These are phyloP conservation scores for Acer yangbiense DNA, from an alignment of 345 rosid genomes.

Conservation along the genomic window DNA sequence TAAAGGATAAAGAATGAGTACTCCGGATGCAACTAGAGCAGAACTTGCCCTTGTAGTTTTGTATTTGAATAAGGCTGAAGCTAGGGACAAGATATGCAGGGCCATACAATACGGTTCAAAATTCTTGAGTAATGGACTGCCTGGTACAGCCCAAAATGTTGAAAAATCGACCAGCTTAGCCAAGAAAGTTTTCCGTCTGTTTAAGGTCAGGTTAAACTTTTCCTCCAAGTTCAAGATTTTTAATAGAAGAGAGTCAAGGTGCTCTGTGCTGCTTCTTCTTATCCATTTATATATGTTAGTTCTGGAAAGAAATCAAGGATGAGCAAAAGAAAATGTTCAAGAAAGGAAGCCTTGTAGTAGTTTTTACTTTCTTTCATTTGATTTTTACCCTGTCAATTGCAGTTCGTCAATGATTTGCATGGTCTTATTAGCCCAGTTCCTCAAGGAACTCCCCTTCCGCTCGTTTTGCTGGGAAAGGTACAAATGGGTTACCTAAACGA, in stretches of 20 bases:
- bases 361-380: conserved; percentile 6
- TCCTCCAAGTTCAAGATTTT: background rate
- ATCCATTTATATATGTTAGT: background rate
- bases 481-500: background rate
- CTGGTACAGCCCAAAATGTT: conserved; percentile 93
- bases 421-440: conserved; percentile 84
- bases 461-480: conserved; percentile 91
- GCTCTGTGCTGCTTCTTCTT: background rate
- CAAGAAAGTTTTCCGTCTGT: conserved; percentile 94
- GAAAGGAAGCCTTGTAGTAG: background rate
- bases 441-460: conserved; percentile 87
- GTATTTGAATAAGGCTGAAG: conserved; percentile 94
- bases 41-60: conserved; percentile 85
- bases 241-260: background rate
- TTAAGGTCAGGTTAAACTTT: conserved; percentile 56
- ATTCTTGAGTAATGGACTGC: conserved; percentile 83
- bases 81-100: conserved; percentile 99
- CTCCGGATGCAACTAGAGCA: no score
- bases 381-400: conserved; percentile 33
- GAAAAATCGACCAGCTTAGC: conserved; percentile 97
- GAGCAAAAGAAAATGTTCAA: background rate
- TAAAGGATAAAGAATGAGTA: conserved; percentile 59
- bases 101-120: conserved; percentile 97
- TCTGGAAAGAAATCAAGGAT: background rate
- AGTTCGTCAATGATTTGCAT: conserved; percentile 95